Conservation (phyloP, 495 filamentous ascomycete genomes). For the Hypoxylon cercidicola region DNA sequence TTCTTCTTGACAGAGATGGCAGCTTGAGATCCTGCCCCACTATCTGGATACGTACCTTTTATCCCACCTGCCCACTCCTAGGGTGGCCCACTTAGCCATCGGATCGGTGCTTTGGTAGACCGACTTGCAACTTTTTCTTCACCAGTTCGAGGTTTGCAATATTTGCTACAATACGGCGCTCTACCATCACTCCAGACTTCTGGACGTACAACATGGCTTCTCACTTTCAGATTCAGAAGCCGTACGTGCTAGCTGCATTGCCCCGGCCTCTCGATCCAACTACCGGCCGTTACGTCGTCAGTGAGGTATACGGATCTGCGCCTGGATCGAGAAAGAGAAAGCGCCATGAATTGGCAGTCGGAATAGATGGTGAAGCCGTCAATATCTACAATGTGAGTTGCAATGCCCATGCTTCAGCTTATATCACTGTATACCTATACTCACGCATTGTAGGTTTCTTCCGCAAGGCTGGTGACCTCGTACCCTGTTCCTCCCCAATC, state of each 20-base stretch:
- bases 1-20: no score
- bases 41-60: background rate
- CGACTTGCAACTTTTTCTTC: conserved; percentile 36
- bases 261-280: conserved; percentile 70
- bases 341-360: conserved; percentile 81
- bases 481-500: conserved; percentile 87
- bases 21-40: conserved; percentile 1
- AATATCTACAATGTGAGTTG: conserved; percentile 86
- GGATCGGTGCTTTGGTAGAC: conserved; percentile 32
- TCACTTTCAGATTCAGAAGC: conserved; percentile 64
- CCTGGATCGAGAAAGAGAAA: conserved; percentile 83
- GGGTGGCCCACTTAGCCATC: conserved; percentile 2
- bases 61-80: background rate
- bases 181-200: background rate
- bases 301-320: conserved; percentile 75
- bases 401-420: background rate
- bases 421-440: conserved; percentile 28
- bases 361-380: conserved; percentile 89
- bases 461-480: conserved; percentile 81
- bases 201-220: conserved; percentile 56
- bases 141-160: conserved; percentile 7
- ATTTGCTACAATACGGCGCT: background rate
- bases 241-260: conserved; percentile 72
- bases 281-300: conserved; percentile 68
- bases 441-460: conserved; percentile 70